Conservation (phyloP, 495 filamentous ascomycete genomes). For the Mytilinidion resinicola region DNA sequence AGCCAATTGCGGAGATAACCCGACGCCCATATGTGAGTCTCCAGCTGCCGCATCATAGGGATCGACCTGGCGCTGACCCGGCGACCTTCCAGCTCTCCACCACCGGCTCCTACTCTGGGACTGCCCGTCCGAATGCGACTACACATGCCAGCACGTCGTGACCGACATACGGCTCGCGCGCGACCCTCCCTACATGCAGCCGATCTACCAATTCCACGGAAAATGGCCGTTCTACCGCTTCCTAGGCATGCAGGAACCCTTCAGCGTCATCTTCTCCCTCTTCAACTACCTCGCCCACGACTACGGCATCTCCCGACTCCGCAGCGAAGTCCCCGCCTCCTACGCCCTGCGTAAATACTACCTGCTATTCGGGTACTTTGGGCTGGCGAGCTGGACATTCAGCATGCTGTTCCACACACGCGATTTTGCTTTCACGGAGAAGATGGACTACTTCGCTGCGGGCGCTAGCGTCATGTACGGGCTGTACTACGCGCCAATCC, state of each 20-base stretch:
- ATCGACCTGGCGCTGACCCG: background rate
- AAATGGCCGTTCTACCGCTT: constrained; percentile 96
- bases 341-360: constrained; percentile 81
- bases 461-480: constrained; percentile 89
- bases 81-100: constrained; percentile 48
- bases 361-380: constrained; percentile 69
- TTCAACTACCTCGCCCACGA: constrained; percentile 87
- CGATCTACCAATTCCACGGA: constrained; percentile 91
- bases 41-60: constrained; percentile 5
- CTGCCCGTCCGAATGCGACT: constrained; percentile 92
- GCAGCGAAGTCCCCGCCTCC: constrained; percentile 57
- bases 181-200: constrained; percentile 54
- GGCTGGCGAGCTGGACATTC: constrained; percentile 76
- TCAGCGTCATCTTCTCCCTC: constrained; percentile 85
- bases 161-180: constrained; percentile 64
- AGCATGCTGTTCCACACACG: constrained; percentile 86
- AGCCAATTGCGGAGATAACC: constrained; percentile 63
- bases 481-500: constrained; percentile 72
- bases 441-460: constrained; percentile 92
- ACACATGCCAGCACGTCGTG: constrained; percentile 93
- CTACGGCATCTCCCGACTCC: constrained; percentile 64
- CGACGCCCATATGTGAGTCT: constrained; percentile 48
- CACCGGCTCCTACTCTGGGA: constrained; percentile 68
- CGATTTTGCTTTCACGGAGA: constrained; percentile 81
- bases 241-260: constrained; percentile 89